A percentile compares a stretch with the other conserved stretches of the same genome.
Conservation (phyloP, 108 stramenopile species). For the Skeletonema grethae region DNA sequence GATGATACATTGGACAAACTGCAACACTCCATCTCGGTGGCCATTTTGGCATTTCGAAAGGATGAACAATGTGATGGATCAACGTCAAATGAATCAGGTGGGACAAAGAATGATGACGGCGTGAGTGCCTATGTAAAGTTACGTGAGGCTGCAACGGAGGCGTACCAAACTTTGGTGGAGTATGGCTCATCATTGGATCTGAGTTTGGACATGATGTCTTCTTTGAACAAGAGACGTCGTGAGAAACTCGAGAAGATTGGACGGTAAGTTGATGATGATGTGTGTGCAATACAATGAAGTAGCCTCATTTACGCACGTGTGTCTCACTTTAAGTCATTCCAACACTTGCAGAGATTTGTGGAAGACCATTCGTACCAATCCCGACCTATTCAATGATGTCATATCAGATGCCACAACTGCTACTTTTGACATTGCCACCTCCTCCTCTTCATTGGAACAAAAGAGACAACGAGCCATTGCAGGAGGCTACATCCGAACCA, state of each 20-base stretch:
- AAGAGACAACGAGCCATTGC: constrained; percentile 34
- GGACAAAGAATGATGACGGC: not conserved
- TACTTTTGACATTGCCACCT: not conserved
- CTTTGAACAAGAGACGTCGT: constrained; percentile 16
- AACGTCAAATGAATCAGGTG: not conserved
- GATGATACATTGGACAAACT: constrained; percentile 4
- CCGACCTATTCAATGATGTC: constrained; percentile 33
- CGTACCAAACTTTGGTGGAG: constrained; percentile 25
- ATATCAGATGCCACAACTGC: constrained; percentile 6
- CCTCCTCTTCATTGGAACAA: constrained; percentile 28
- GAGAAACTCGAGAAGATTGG: constrained; percentile 20
- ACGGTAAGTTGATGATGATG: not conserved
- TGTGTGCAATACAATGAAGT: not conserved
- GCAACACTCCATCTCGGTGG: constrained; percentile 3
- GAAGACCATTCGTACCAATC: constrained; percentile 45
- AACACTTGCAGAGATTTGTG: constrained; percentile 24
- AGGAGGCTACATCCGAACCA: constrained; percentile 36
- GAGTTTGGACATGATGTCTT: constrained; percentile 2
- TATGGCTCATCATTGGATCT: constrained; percentile 41
- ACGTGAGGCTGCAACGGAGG: constrained; percentile 17
- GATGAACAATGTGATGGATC: not conserved
- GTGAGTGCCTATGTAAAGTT: constrained; percentile 27
- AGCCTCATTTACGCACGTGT: not conserved
- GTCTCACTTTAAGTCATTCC: not conserved
- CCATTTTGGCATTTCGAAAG: constrained; percentile 5